Evolutionary conservation across 116 monocot species (phyloP).

Genomic region (Dioscorea cayenensis): DNA sequence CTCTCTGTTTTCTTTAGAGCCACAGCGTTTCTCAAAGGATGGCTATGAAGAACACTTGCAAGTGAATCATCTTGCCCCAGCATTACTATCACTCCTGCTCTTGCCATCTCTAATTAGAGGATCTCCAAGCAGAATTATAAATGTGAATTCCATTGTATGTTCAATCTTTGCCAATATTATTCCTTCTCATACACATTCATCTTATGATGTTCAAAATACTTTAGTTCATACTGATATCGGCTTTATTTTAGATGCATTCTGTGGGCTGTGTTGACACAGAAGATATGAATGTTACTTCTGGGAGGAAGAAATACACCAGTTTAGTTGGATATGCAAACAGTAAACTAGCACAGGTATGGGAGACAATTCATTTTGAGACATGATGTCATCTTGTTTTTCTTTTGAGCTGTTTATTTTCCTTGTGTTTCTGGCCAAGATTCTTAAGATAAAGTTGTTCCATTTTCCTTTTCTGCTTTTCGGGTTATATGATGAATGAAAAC

Average conservation of each 20-base stretch:
- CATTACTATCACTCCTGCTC: constrained; percentile 75
- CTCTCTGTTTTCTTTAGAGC: constrained; percentile 31
- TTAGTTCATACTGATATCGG: background rate
- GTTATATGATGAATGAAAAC: too few relatives aligned
- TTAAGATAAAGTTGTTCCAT: too few relatives aligned
- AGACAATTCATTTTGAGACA: background rate
- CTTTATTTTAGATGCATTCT: constrained; percentile 65
- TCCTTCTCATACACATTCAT: background rate
- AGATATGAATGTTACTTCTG: constrained; percentile 83
- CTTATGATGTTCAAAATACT: background rate
- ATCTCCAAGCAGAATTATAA: constrained; percentile 92
- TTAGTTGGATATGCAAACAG: constrained; percentile 65
- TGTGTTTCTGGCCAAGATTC: too few relatives aligned
- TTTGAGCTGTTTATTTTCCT: too few relatives aligned
- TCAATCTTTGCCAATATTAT: background rate
- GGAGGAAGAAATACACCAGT: constrained; percentile 73
- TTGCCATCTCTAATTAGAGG: constrained; percentile 85
- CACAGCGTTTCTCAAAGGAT: constrained; percentile 81
- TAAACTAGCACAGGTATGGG: constrained; percentile 86
- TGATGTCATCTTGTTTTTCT: background rate
- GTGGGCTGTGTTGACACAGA: constrained; percentile 82
- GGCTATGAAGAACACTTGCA: constrained; percentile 93
- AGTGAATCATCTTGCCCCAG: constrained; percentile 91
- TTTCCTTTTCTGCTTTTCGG: too few relatives aligned
- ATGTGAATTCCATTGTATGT: constrained; percentile 91